Evolutionary conservation across 257 asterid genomes (phyloP), one percentile per base, ranked within the genome.

Genomic region (Schizonepeta tenuifolia): DNA sequence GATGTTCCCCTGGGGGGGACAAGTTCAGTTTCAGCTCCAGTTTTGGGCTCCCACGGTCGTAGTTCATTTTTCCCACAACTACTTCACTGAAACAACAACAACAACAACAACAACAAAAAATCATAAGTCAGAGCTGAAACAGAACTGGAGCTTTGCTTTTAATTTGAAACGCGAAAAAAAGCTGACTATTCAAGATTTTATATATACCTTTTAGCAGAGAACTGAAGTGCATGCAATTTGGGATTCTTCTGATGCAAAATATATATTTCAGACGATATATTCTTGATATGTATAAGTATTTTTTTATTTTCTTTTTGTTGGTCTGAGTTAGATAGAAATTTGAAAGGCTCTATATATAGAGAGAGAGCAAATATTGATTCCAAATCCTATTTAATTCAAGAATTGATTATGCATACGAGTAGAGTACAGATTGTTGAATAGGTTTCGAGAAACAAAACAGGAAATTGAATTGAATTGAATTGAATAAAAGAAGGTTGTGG

Each of bases 11-110:
- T 0, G 82, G 73, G 9, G 89, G 86, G 38, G 88, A 82, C 43
- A 84, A 50, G 67, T 82, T 81, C 69, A 80, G 81, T 40, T 77
- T 75, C 81, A 84, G 58, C 68, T 86, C 92, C 5, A 82, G 82
- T 13, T 81, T 75, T 7, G 89, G 78, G 58, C 79, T 67, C 55
- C 63, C 74, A 6, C 28, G 66, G 8, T 51, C 46, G 64, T 35
- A 70, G 47, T 54, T 81, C 88, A 84, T 87, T 33, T 33, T 74
- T 4, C 17, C 12, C 17, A 9, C 13, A 31, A 43, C n/a, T 14
- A n/a, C n/a, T n/a, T n/a, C n/a, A n/a, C n/a, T n/a, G n/a, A n/a
- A n/a, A n/a, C n/a, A n/a, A n/a, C n/a, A n/a, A n/a, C n/a, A n/a
- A n/a, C n/a, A n/a, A n/a, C 49, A 12, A 18, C 9, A 6, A 43